Evolutionary conservation across 331 rosid genomes (phyloP).

Genomic region (Rosa hybrid): DNA sequence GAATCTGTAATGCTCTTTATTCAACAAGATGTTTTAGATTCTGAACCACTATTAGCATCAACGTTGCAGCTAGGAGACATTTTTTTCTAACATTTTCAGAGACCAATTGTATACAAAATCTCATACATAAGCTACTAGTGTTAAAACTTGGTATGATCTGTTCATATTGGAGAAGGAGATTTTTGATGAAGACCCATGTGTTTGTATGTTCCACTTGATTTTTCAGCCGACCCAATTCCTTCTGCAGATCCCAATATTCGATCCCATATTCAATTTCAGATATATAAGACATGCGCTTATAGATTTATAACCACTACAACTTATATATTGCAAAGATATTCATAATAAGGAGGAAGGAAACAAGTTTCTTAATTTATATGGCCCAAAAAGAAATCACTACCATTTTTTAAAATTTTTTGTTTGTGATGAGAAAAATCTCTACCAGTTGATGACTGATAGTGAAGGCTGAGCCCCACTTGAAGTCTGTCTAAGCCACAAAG

Average conservation of each 20-base stretch:
- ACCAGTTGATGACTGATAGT: background rate
- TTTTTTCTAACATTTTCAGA: background rate
- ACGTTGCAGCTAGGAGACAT: background rate
- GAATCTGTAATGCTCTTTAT: background rate
- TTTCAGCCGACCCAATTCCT: background rate
- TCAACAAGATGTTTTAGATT: background rate
- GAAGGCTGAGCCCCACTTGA: conserved; percentile 12
- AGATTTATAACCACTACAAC: conserved; percentile 3
- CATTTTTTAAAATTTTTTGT: background rate
- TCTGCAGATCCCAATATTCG: background rate
- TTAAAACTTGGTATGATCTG: background rate
- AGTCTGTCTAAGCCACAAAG: conserved; percentile 14
- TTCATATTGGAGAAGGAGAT: background rate
- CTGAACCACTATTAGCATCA: background rate
- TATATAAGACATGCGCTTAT: background rate
- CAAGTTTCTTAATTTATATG: background rate
- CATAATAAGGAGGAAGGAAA: background rate
- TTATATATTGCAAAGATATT: background rate
- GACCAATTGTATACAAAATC: background rate
- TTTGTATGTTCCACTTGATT: background rate
- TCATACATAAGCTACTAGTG: background rate
- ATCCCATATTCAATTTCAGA: background rate
- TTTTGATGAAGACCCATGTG: background rate
- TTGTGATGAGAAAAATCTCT: background rate
- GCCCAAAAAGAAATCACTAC: background rate